Percentiles rank a stretch among this genome's conserved stretches.
Evolutionary conservation across 306 rosid genomes (phyloP).

Genomic region (Prunus kanzakura): DNA sequence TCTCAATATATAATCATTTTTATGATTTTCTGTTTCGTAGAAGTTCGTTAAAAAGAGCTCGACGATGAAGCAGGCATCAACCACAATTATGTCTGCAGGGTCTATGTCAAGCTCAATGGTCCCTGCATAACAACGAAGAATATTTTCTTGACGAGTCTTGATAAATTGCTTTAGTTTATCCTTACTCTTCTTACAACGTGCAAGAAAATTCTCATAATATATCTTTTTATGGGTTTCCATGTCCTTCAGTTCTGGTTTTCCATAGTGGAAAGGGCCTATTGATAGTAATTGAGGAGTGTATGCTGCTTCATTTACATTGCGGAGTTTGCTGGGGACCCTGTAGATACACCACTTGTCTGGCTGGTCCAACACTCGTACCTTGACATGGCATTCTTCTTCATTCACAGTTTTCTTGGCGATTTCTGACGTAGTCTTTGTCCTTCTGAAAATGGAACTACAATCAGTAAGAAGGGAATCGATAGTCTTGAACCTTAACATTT

Average conservation of each 20-base stretch:
- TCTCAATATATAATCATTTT: conserved; percentile 28
- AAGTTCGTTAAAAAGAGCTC: conserved; percentile 22
- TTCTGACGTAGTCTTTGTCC: too few relatives aligned
- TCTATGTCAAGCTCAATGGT: background rate
- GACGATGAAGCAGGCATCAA: conserved; percentile 22
- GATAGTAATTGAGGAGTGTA: too few relatives aligned
- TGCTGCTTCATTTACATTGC: background rate
- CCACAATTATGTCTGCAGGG: background rate
- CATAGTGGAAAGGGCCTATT: too few relatives aligned
- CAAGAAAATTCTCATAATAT: conserved; percentile 25
- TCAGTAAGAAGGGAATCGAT: too few relatives aligned
- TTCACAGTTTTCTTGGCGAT: too few relatives aligned
- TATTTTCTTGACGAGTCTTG: background rate
- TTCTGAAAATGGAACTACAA: too few relatives aligned
- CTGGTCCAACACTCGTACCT: too few relatives aligned
- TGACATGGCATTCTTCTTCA: too few relatives aligned
- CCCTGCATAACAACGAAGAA: background rate
- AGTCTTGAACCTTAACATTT: too few relatives aligned
- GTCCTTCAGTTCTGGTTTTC: background rate
- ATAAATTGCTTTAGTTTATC: background rate
- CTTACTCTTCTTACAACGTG: conserved; percentile 6
- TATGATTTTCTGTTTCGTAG: background rate
- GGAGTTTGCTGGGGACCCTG: conserved; percentile 36
- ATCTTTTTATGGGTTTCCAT: conserved; percentile 31
- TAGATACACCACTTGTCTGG: conserved; percentile 23